phyloP scores from a whole-genome alignment of 1,139 yeast genomes.

The Suhomyces guaymorum region DNA sequence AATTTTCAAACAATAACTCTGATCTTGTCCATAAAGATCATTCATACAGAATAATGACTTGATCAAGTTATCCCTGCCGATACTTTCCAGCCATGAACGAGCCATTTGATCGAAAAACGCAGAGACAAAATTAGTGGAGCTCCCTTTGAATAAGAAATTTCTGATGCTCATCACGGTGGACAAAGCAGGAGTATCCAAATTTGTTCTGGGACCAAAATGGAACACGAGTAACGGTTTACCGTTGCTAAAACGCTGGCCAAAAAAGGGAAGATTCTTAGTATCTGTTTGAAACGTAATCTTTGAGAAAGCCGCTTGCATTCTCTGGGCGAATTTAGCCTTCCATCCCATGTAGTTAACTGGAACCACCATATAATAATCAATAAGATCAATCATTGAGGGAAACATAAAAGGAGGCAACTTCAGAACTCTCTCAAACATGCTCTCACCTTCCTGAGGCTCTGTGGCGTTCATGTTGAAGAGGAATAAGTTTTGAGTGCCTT shows the following conservation, averaged over 20 bases:
- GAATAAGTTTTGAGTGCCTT: constrained; percentile 32
- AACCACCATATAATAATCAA: constrained; percentile 36
- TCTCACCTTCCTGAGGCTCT: neutral
- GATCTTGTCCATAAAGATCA: constrained; percentile 17
- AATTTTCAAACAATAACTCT: constrained; percentile 43
- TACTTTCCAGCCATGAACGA: constrained; percentile 35
- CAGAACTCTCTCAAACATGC: constrained; percentile 21
- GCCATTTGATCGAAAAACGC: constrained; percentile 46
- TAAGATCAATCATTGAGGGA: constrained; percentile 31
- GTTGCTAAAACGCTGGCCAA: constrained; percentile 22
- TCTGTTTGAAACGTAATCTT: neutral
- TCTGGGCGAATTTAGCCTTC: neutral
- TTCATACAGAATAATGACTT: constrained; percentile 47
- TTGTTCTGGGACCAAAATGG: too few relatives aligned
- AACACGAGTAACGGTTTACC: constrained; percentile 36
- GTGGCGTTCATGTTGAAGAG: constrained; percentile 33
- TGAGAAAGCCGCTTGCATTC: neutral
- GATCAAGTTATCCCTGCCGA: constrained; percentile 34
- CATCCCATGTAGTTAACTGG: constrained; percentile 20
- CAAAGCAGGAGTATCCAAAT: too few relatives aligned
- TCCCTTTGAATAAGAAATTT: too few relatives aligned
- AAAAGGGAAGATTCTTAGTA: constrained; percentile 24
- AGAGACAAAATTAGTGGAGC: too few relatives aligned
- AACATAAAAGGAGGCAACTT: constrained; percentile 36
- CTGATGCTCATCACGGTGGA: too few relatives aligned